A percentile compares a stretch with the other conserved stretches of the same genome.
These are phyloP conservation scores for Colletotrichum siamense DNA, from an alignment of 2,329 filamentous ascomycete species.

Conservation along the genomic window DNA sequence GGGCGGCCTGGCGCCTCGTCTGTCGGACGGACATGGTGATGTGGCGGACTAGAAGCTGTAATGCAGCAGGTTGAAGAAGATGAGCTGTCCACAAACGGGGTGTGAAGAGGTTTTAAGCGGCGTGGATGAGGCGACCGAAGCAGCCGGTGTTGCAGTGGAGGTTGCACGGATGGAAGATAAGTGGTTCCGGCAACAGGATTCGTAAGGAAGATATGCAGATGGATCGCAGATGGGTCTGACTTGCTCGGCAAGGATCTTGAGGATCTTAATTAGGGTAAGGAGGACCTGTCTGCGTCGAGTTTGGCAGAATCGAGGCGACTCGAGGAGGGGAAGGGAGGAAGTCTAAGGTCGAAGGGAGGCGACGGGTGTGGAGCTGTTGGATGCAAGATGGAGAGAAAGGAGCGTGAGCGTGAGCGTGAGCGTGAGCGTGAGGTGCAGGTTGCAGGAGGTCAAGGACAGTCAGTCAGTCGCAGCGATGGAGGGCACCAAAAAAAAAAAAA, in stretches of 20 bases:
- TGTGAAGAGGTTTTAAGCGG: constrained; percentile 14
- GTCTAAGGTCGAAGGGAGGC: neutral
- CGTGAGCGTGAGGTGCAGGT: neutral
- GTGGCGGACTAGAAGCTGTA: neutral
- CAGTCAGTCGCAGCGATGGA: neutral
- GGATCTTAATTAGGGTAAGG: neutral
- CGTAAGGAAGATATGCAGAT: neutral
- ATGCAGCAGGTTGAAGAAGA: neutral
- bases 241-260: neutral
- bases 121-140: constrained; percentile 10
- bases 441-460: neutral
- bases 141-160: constrained; percentile 20
- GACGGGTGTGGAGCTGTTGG: neutral
- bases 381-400: neutral
- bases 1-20: constrained; percentile 43
- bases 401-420: neutral
- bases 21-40: constrained; percentile 42
- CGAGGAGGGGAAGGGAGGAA: neutral
- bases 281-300: neutral
- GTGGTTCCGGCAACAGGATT: constrained; percentile 11
- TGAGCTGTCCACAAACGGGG: neutral
- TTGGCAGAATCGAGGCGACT: neutral
- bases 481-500: neutral
- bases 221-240: neutral
- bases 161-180: constrained; percentile 21